phyloP scores from a whole-genome alignment of 2,329 filamentous ascomycete genomes.

The Ceratocystis alfenasii region DNA sequence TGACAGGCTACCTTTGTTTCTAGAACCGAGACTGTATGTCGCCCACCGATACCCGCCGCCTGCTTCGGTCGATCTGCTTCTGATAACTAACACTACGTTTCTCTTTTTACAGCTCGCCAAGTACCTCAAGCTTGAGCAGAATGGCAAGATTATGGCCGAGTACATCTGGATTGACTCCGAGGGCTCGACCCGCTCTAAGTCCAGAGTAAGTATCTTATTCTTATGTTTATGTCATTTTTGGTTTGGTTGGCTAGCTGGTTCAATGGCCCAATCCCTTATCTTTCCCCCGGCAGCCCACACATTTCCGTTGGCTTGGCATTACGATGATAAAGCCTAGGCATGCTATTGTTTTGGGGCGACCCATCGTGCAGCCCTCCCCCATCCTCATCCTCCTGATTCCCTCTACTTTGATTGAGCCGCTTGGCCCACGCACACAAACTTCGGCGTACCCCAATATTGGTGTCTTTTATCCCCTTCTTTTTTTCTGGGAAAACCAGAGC shows the following conservation, averaged over 20 bases:
- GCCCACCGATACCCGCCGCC: neutral
- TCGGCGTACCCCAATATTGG: neutral
- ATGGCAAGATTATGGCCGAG: constrained; percentile 79
- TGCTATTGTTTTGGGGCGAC: neutral
- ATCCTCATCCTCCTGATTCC: neutral
- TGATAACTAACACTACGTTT: constrained; percentile 3
- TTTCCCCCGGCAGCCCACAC: constrained; percentile 20
- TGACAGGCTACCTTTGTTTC: constrained; percentile 19
- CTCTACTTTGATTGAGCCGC: neutral
- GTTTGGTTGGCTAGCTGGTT: no score
- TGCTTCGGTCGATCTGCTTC: neutral
- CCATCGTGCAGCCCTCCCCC: no score
- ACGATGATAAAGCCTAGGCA: constrained; percentile 14
- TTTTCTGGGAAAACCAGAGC: neutral
- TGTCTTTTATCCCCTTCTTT: neutral
- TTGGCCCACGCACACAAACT: neutral
- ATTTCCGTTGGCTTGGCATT: constrained; percentile 19
- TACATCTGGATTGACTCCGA: constrained; percentile 90
- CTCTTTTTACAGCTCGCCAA: constrained; percentile 59
- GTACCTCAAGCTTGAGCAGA: constrained; percentile 83
- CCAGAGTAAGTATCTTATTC: constrained; percentile 57
- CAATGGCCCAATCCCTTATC: constrained; percentile 23
- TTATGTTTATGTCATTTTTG: no score
- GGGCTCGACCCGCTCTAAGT: constrained; percentile 84
- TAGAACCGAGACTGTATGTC: constrained; percentile 21